Base-by-base conservation (phyloP, 2,329 filamentous ascomycete species). In the Neurospora sp. region DNA sequence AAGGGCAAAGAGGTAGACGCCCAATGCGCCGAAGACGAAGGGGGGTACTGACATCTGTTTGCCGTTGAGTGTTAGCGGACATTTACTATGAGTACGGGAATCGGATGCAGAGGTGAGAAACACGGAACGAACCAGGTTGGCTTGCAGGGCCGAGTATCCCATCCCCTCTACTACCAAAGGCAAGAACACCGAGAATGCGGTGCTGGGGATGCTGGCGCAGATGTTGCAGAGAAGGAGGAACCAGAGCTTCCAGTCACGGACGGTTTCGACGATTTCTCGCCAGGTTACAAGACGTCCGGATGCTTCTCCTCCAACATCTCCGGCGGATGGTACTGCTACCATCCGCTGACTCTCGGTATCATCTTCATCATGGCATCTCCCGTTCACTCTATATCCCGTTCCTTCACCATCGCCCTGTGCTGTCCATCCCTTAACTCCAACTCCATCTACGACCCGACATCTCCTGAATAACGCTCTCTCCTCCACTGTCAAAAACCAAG, bases 221-320 rank as follows among this genome's bases (percentile, higher is more conserved):
- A 80, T 79, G 72, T 79, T 80, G 70, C 78, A 75, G 11, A 71
- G 66, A 52, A 80, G 67, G 23, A 79, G 68, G 42, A 73, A 79
- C 79, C 78, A 80, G 33, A 80, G 68, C 72, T 80, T 80, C 78
- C 78, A 79, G 72, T 81, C 79, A 15, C 69, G 73, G 39, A 75
- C 73, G 0, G 78, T 79, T 67, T 80, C 78, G n/a, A 77, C 46
- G 2, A 79, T 67, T 68, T 81, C 79, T 11, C 75, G 72, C 68
- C 68, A 72, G 4, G 75, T 76, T 38, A 80, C 71, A 17, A 33
- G 17, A 70, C 36, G 15, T 40, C 67, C 17, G 38, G 33, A 3
- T 10, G 23, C 9, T 38, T 19, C 38, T n/a, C 11, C 23, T 17
- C 15, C 52, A 17, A 17, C 5, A 11, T 46, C 42, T 4, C 7